Percentiles rank a stretch among this genome's conserved stretches.
These are phyloP conservation scores for Fusarium humuli DNA, from an alignment of 2,329 filamentous ascomycete genomes.

Conservation along the genomic window DNA sequence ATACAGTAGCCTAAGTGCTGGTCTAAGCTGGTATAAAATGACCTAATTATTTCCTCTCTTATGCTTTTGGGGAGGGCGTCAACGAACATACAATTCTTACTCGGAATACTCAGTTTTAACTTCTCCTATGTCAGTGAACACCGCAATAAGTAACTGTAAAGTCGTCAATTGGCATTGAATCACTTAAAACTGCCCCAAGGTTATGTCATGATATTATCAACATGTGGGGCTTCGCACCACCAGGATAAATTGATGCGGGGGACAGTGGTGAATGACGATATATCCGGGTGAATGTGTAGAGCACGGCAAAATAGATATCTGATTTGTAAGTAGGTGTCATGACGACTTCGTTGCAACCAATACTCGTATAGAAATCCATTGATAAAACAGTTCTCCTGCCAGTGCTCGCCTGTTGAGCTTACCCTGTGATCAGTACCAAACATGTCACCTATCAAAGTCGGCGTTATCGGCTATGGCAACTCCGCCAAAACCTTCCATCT, in stretches of 20 bases:
- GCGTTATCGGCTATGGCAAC: conserved; percentile 63
- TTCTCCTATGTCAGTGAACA: not conserved
- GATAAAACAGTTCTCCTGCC: not conserved
- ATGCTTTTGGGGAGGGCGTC: not conserved
- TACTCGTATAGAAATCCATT: not conserved
- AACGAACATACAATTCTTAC: not conserved
- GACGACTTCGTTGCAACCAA: not conserved
- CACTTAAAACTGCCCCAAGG: not conserved
- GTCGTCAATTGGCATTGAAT: no score
- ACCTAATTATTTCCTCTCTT: not conserved
- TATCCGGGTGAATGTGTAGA: not conserved
- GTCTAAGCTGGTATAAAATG: not conserved
- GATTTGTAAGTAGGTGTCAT: conserved; percentile 4
- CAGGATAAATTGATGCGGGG: conserved; percentile 18
- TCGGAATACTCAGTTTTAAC: no score
- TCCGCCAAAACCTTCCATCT: conserved; percentile 62
- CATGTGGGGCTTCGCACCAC: not conserved
- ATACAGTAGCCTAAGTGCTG: not conserved
- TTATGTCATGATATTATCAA: not conserved
- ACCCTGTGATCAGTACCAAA: conserved; percentile 12
- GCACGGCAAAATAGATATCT: not conserved
- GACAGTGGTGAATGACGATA: not conserved
- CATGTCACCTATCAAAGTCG: conserved; percentile 57
- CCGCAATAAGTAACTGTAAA: no score
- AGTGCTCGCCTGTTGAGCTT: no score